Percentiles rank a stretch among this genome's conserved stretches.
These are phyloP conservation scores for Dillenia suffruticosa DNA, from an alignment of 164 flowering plant genomes.

Conservation along the genomic window DNA sequence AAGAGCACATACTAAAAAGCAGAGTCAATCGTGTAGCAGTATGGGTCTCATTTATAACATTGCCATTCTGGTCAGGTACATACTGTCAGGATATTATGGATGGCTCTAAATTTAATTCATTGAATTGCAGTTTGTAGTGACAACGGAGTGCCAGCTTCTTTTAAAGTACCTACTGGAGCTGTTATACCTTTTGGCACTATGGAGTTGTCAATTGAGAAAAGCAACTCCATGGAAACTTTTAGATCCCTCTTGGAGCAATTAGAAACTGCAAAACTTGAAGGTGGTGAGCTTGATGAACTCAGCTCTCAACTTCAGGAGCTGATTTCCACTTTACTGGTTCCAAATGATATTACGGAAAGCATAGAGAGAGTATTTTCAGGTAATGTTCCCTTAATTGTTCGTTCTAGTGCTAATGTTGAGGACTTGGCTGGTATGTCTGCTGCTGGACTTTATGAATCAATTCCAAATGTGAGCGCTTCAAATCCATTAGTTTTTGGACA, in stretches of 20 bases:
- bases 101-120: not conserved
- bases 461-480: slow-evolving; percentile 83
- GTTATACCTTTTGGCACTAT: slow-evolving; percentile 86
- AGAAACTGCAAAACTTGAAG: slow-evolving; percentile 68
- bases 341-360: slow-evolving; percentile 36
- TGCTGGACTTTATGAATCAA: slow-evolving; percentile 93
- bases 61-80: no score
- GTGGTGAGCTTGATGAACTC: slow-evolving; percentile 58
- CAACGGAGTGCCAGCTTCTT: slow-evolving; percentile 78
- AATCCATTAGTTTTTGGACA: slow-evolving; percentile 51
- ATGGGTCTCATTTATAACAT: no score
- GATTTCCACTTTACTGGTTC: slow-evolving; percentile 42
- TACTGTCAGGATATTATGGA: no score
- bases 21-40: no score
- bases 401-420: slow-evolving; percentile 97
- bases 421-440: slow-evolving; percentile 98
- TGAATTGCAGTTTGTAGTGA: slow-evolving; percentile 60
- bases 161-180: slow-evolving; percentile 67
- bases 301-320: slow-evolving; percentile 62
- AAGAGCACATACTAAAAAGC: no score
- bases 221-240: slow-evolving; percentile 41
- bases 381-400: slow-evolving; percentile 56
- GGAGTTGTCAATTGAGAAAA: slow-evolving; percentile 58
- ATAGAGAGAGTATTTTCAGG: slow-evolving; percentile 44
- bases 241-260: slow-evolving; percentile 41